Percentiles rank a stretch among this genome's conserved stretches.
These are phyloP conservation scores for Apiotrichum laibachii DNA, from an alignment of 1,284 basidiomycete genomes.

Conservation along the genomic window DNA sequence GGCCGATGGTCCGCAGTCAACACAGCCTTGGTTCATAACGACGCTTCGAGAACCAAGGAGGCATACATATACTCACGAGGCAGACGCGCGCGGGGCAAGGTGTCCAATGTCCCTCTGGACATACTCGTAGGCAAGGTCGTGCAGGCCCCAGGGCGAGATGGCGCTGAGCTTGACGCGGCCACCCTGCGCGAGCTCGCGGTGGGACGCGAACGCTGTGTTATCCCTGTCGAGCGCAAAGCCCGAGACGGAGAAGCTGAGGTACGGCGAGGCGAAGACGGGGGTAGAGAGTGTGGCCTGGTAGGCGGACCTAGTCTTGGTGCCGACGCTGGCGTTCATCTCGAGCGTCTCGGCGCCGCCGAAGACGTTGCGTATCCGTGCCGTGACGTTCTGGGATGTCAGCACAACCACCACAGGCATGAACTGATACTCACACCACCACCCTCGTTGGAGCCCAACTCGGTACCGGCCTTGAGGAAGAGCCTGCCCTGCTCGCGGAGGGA, in stretches of 20 bases:
- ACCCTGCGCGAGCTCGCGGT: slow-evolving; percentile 53
- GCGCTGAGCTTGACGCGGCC: slow-evolving; percentile 45
- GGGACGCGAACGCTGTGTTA: slow-evolving; percentile 53
- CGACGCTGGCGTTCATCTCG: slow-evolving; percentile 77
- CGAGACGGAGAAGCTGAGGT: slow-evolving; percentile 42
- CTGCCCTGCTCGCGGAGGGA: slow-evolving; percentile 72
- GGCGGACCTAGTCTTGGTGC: slow-evolving; percentile 81
- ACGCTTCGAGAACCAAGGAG: neutral
- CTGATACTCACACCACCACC: slow-evolving; percentile 70
- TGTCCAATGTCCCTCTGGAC: slow-evolving; percentile 70
- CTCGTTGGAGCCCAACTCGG: slow-evolving; percentile 91
- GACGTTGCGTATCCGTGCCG: slow-evolving; percentile 76
- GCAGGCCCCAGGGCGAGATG: slow-evolving; percentile 57
- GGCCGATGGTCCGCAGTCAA: no score
- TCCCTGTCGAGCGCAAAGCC: slow-evolving; percentile 54
- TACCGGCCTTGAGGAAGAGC: slow-evolving; percentile 78
- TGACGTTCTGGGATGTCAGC: slow-evolving; percentile 60
- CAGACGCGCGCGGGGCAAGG: slow-evolving; percentile 69
- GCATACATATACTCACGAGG: slow-evolving; percentile 60
- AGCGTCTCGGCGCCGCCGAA: slow-evolving; percentile 90
- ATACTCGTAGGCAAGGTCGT: slow-evolving; percentile 78
- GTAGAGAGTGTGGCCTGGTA: slow-evolving; percentile 56
- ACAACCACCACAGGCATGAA: neutral
- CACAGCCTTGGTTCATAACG: no score
- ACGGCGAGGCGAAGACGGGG: slow-evolving; percentile 48